These are phyloP conservation scores for Beauveria medogensis DNA, from an alignment of 2,329 filamentous ascomycete species.

Conservation along the genomic window DNA sequence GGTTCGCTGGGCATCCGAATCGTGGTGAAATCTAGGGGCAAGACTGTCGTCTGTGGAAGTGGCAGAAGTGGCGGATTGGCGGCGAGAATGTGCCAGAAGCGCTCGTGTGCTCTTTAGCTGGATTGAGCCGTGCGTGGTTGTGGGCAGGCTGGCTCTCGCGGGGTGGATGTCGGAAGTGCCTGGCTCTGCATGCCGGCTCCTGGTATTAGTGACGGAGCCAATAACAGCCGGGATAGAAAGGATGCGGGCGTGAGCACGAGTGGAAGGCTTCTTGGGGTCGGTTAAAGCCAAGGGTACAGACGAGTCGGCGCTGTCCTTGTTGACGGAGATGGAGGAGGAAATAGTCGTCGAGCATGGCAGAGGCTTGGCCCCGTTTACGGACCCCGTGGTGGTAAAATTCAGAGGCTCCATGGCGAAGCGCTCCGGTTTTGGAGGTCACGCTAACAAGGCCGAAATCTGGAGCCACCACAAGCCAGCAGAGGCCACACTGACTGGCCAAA, in stretches of 20 bases:
- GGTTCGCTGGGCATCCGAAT: neutral
- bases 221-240: constrained; percentile 37
- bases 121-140: constrained; percentile 26
- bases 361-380: constrained; percentile 17
- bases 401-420: constrained; percentile 17
- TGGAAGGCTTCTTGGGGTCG: neutral
- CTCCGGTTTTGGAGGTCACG: constrained; percentile 8
- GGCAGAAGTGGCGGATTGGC: constrained; percentile 2
- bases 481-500: constrained; percentile 7
- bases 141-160: constrained; percentile 54
- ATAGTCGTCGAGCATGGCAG: constrained; percentile 8
- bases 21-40: neutral
- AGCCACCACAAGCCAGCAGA: constrained; percentile 9
- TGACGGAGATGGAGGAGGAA: neutral
- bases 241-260: constrained; percentile 25
- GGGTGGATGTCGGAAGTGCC: constrained; percentile 49
- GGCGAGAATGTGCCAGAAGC: constrained; percentile 10
- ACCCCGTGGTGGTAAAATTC: constrained; percentile 18
- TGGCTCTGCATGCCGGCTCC: constrained; percentile 51
- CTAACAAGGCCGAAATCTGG: constrained; percentile 7
- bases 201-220: constrained; percentile 34
- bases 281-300: neutral
- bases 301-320: neutral
- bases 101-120: constrained; percentile 12
- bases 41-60: neutral